These are phyloP conservation scores for Mycosphaerella arachidis DNA, from an alignment of 2,329 filamentous ascomycete genomes.

Conservation along the genomic window DNA sequence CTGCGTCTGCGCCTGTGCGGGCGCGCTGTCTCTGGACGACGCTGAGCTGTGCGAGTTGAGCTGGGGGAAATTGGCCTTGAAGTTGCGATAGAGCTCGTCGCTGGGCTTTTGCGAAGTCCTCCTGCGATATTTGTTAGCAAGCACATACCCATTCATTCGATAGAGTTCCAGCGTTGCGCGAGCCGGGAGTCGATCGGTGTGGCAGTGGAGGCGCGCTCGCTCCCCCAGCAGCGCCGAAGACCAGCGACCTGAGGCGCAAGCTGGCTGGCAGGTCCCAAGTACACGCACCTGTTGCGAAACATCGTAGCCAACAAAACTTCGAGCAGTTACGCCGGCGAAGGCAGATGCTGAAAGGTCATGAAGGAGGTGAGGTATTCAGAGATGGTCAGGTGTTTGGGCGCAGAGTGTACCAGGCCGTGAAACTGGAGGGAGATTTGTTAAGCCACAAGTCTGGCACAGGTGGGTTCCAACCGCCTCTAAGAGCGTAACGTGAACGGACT, in stretches of 20 bases:
- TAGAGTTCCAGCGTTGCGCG: slow-evolving; percentile 24
- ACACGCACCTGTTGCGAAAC: slow-evolving; percentile 48
- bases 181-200: slow-evolving; percentile 15
- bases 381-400: slow-evolving; percentile 4
- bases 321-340: slow-evolving; percentile 14
- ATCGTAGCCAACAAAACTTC: slow-evolving; percentile 31
- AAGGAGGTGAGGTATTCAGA: slow-evolving; percentile 9
- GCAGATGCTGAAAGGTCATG: slow-evolving; percentile 16
- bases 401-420: slow-evolving; percentile 16
- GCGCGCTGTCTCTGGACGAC: slow-evolving; percentile 34
- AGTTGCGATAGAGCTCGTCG: slow-evolving; percentile 77
- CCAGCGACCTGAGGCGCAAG: slow-evolving; percentile 6
- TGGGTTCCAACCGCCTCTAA: slow-evolving; percentile 10
- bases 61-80: slow-evolving; percentile 78
- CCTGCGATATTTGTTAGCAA: slow-evolving; percentile 18
- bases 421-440: slow-evolving; percentile 20
- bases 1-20: slow-evolving; percentile 31
- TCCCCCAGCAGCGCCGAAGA: background rate
- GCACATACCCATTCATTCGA: slow-evolving; percentile 4
- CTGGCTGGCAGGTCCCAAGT: slow-evolving; percentile 2
- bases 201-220: slow-evolving; percentile 18
- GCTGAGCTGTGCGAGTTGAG: slow-evolving; percentile 44
- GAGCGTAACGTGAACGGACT: too few relatives aligned
- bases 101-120: slow-evolving; percentile 75
- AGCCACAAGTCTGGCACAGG: slow-evolving; percentile 15